phyloP scores from a whole-genome alignment of 2,329 filamentous ascomycete genomes.

The Acrocalymma vagum region DNA sequence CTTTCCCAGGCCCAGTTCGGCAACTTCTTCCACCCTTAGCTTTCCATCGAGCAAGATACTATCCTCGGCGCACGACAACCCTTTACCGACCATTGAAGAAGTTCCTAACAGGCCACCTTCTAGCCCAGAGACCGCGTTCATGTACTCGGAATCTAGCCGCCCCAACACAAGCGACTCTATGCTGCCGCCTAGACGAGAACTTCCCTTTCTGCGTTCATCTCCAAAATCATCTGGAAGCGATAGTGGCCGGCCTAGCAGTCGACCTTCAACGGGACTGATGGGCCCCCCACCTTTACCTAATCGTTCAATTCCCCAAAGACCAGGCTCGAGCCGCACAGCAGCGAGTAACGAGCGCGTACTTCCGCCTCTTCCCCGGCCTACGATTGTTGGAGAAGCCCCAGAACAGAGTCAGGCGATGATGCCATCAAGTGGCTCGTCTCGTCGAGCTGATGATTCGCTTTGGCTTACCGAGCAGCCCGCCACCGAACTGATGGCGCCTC shows the following conservation, averaged over 20 bases:
- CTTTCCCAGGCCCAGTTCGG: constrained; percentile 34
- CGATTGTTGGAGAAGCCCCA: constrained; percentile 24
- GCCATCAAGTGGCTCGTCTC: too few species aligned
- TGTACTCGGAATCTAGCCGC: constrained; percentile 24
- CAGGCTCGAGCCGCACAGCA: constrained; percentile 26
- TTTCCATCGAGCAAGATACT: constrained; percentile 5
- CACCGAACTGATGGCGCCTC: constrained; percentile 11
- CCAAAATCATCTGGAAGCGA: constrained; percentile 35
- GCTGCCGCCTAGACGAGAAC: constrained; percentile 48
- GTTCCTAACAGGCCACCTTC: background rate
- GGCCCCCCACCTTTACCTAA: constrained; percentile 44
- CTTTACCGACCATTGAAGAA: background rate
- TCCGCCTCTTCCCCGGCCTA: constrained; percentile 47
- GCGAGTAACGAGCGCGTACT: constrained; percentile 30
- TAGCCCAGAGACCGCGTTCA: constrained; percentile 23
- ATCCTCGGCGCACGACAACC: background rate
- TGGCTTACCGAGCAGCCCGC: constrained; percentile 6
- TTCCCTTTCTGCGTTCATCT: constrained; percentile 49
- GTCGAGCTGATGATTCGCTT: constrained; percentile 6
- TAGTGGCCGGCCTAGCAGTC: constrained; percentile 26
- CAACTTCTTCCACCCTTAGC: constrained; percentile 20
- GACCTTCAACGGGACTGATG: constrained; percentile 32
- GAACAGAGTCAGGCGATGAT: constrained; percentile 8
- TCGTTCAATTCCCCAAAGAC: constrained; percentile 22
- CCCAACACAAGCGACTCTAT: constrained; percentile 21